Evolutionary conservation across 768 basidiomycete species (phyloP), one percentile per base, ranked within the genome.

Genomic region (Lactarius deliciosus): DNA sequence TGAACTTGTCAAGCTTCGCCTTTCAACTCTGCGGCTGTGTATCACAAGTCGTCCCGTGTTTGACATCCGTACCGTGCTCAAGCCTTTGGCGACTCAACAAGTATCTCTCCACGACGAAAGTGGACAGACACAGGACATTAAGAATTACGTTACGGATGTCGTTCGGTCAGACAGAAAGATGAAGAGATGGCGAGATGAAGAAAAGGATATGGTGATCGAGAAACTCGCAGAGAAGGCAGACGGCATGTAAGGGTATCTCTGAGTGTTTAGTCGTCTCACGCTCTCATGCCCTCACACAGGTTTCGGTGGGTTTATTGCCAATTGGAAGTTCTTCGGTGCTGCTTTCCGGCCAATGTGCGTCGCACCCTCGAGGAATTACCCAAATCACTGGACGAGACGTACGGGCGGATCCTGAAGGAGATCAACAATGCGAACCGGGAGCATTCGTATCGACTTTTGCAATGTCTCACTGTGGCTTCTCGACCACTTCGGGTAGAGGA

Each of bases 321-420:
- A 47, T n/a, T 47, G 45, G 45, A 47, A 57, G 50, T 10, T 11
- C 56, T 15, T 36, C 57, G 13, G 45, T 20, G 30, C 25, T 64
- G 9, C 47, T 59, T 20, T 25, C 56, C 56, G 2, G 7, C 41
- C 5, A 43, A 41, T 25, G 3, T 62, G 38, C 53, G 28, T 25
- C 28, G 1, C 11, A 9, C n/a, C 1, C 61, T 62, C 18, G 18
- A 40, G 5, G 38, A 62, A 41, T 62, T 62, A 11, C 61, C 61
- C 4, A 28, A 40, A 28, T 54, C 53, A 15, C 18, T 62, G 53
- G 61, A 62, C 7, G 61, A 41, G 18, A 62, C 61, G 0, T 62
- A 62, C 30, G 15, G 30, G 11, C 61, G 53, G 1, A 41, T 62
- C 34, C 38, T 62, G 30, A 25, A 30, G 25, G 36, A 55, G 54